Evolutionary conservation across 2,329 filamentous ascomycete species (phyloP).

Genomic region (Stromatinia cepivora): DNA sequence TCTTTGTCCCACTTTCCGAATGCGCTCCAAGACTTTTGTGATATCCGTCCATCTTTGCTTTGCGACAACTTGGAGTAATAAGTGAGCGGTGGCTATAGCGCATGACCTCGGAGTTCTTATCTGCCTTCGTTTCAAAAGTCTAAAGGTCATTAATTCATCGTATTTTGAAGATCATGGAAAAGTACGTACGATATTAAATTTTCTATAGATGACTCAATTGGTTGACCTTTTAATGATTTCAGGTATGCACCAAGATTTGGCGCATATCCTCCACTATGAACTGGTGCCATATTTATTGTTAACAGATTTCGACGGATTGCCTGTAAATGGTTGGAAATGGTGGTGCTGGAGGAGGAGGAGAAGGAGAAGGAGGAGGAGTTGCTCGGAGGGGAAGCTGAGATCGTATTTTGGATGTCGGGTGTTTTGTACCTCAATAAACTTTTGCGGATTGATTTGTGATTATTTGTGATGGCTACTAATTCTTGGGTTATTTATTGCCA

Average conservation of each 20-base stretch:
- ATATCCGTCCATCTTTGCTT: constrained; percentile 77
- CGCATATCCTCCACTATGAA: constrained; percentile 51
- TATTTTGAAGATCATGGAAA: constrained; percentile 5
- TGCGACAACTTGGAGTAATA: constrained; percentile 83
- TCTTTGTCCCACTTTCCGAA: constrained; percentile 75
- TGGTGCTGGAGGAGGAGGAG: background rate
- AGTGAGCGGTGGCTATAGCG: constrained; percentile 85
- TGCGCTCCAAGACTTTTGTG: constrained; percentile 73
- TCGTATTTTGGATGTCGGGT: background rate
- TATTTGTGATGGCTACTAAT: too few relatives aligned
- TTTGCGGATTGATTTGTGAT: background rate
- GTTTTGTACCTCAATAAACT: background rate
- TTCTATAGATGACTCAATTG: constrained; percentile 81
- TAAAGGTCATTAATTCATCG: constrained; percentile 30
- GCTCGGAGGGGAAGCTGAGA: background rate
- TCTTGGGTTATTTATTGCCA: too few relatives aligned
- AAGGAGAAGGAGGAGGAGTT: background rate
- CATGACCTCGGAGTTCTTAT: constrained; percentile 86
- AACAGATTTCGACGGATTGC: background rate
- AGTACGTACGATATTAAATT: constrained; percentile 69
- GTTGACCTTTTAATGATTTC: constrained; percentile 72
- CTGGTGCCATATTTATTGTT: constrained; percentile 10
- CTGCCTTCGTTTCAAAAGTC: constrained; percentile 85
- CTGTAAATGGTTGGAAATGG: background rate
- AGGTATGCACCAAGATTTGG: constrained; percentile 78